Evolutionary conservation across 2,329 filamentous ascomycete genomes (phyloP).

Genomic region (Nothomitra cinnamomea): DNA sequence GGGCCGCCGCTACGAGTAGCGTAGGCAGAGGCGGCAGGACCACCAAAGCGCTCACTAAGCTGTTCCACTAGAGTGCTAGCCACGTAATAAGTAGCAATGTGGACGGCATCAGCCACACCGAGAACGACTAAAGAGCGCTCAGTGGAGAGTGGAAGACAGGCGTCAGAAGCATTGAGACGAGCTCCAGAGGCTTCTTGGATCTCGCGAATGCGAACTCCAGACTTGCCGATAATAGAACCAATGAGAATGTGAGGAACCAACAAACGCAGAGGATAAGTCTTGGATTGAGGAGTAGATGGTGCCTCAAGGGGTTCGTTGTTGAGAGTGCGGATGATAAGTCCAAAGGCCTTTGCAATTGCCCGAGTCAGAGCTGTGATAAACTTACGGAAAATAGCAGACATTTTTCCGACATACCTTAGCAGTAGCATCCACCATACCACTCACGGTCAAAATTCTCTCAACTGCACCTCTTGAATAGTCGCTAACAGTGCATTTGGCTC

Average conservation of each 20-base stretch:
- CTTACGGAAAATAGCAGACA: not conserved
- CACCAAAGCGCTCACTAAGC: constrained; percentile 89
- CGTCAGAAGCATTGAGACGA: constrained; percentile 88
- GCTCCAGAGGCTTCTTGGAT: constrained; percentile 97
- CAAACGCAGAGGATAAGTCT: constrained; percentile 90
- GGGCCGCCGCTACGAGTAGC: constrained; percentile 87
- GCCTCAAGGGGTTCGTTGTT: constrained; percentile 90
- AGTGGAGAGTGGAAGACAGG: constrained; percentile 82
- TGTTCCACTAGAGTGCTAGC: constrained; percentile 96
- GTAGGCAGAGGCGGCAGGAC: constrained; percentile 92
- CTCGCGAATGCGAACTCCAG: constrained; percentile 86
- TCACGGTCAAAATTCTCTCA: constrained; percentile 93
- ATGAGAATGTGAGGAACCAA: constrained; percentile 95
- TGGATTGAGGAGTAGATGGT: constrained; percentile 80
- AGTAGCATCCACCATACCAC: constrained; percentile 86
- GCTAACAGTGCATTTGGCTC: constrained; percentile 96
- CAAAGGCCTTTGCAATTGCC: constrained; percentile 53
- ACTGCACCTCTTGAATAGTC: constrained; percentile 95
- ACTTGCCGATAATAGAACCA: constrained; percentile 96
- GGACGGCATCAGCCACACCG: constrained; percentile 92
- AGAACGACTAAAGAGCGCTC: constrained; percentile 97
- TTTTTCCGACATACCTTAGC: constrained; percentile 56
- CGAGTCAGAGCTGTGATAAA: not conserved
- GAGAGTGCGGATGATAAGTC: constrained; percentile 90
- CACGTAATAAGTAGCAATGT: constrained; percentile 98